These are phyloP conservation scores for Curvularia eragrostidis DNA, from an alignment of 2,329 filamentous ascomycete genomes.

Conservation along the genomic window DNA sequence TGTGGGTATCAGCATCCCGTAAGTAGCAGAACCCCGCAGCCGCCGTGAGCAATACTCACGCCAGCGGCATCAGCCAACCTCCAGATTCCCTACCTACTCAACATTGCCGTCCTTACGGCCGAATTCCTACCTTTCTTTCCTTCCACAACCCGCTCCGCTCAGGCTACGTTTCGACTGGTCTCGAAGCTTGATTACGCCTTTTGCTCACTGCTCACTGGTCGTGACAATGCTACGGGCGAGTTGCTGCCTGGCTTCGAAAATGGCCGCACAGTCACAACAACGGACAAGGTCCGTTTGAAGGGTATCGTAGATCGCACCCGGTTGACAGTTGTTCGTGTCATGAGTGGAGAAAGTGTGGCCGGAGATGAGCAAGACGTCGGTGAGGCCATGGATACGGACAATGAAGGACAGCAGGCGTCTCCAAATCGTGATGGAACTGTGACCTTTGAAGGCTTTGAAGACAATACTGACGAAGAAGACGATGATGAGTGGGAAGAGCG, in stretches of 20 bases:
- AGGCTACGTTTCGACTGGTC: slow-evolving; percentile 72
- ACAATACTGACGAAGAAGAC: slow-evolving; percentile 57
- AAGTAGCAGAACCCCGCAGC: slow-evolving; percentile 48
- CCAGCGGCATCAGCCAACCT: slow-evolving; percentile 65
- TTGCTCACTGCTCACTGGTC: slow-evolving; percentile 72
- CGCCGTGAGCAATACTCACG: neutral
- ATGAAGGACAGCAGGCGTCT: slow-evolving; percentile 33
- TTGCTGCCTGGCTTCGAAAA: slow-evolving; percentile 73
- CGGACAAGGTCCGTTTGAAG: slow-evolving; percentile 87
- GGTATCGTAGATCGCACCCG: slow-evolving; percentile 80
- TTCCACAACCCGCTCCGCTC: slow-evolving; percentile 67
- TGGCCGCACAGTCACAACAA: slow-evolving; percentile 71
- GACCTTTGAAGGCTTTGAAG: slow-evolving; percentile 48
- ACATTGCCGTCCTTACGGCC: slow-evolving; percentile 74
- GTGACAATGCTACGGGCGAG: slow-evolving; percentile 70
- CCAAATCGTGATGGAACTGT: slow-evolving; percentile 31
- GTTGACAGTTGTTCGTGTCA: slow-evolving; percentile 71
- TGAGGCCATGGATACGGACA: slow-evolving; percentile 42
- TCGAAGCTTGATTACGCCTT: slow-evolving; percentile 86
- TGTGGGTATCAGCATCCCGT: slow-evolving; percentile 91
- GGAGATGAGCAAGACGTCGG: slow-evolving; percentile 39
- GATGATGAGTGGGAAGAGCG: slow-evolving; percentile 41
- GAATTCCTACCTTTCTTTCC: slow-evolving; percentile 76
- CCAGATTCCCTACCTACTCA: slow-evolving; percentile 84
- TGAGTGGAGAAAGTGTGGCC: slow-evolving; percentile 62